phyloP scores from a whole-genome alignment of 2,329 filamentous ascomycete species.

The Drechslerella stenobrocha region DNA sequence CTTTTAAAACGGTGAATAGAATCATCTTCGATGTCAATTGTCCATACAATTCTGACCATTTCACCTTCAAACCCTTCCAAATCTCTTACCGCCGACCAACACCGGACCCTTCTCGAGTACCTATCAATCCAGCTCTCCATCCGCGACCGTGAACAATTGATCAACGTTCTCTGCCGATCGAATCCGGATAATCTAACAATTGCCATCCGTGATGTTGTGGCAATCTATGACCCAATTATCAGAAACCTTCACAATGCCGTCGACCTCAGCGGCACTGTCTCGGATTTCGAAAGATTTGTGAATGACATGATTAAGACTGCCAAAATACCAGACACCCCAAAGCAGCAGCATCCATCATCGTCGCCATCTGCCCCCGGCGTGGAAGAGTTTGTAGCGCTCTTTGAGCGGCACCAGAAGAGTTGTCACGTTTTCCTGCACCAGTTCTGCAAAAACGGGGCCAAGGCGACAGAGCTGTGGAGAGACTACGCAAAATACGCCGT shows the following conservation, averaged over 20 bases:
- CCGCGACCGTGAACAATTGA: conserved; percentile 73
- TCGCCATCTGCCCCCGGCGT: conserved; percentile 62
- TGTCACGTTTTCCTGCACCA: conserved; percentile 73
- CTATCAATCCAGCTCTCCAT: conserved; percentile 71
- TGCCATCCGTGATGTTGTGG: conserved; percentile 66
- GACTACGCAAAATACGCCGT: conserved; percentile 65
- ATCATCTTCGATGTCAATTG: conserved; percentile 62
- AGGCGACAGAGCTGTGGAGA: conserved; percentile 65
- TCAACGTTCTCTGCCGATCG: conserved; percentile 67
- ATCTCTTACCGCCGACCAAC: conserved; percentile 64
- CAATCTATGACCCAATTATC: conserved; percentile 74
- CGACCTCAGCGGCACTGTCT: conserved; percentile 70
- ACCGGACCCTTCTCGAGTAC: conserved; percentile 69
- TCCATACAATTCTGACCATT: conserved; percentile 66
- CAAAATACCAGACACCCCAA: conserved; percentile 55
- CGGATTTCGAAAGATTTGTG: conserved; percentile 69
- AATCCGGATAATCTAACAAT: conserved; percentile 74
- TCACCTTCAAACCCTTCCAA: conserved; percentile 57
- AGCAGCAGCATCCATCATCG: conserved; percentile 50
- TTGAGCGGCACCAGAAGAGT: conserved; percentile 67
- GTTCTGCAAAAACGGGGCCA: conserved; percentile 68
- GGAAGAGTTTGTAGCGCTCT: conserved; percentile 70
- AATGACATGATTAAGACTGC: conserved; percentile 68
- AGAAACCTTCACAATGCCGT: conserved; percentile 70
- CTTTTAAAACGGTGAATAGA: conserved; percentile 52